Percentiles rank a stretch among this genome's conserved stretches.
phyloP scores from a whole-genome alignment of 2,329 filamentous ascomycete genomes.

The Colletotrichum godetiae region DNA sequence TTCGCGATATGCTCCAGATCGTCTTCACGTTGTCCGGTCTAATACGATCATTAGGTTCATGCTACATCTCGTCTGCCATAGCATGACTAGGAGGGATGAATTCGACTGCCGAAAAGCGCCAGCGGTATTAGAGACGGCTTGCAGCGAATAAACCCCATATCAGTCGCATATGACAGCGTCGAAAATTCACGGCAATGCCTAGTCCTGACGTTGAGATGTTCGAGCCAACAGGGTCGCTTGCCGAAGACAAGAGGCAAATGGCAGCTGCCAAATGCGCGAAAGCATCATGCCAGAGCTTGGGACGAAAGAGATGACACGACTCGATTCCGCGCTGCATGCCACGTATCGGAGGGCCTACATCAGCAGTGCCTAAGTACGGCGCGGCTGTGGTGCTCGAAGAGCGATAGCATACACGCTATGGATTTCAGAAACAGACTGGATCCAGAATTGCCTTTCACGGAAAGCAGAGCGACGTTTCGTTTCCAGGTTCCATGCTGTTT shows the following conservation, averaged over 20 bases:
- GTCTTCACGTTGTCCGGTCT: background rate
- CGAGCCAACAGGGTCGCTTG: too few species aligned
- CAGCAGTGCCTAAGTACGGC: background rate
- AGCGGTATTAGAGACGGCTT: background rate
- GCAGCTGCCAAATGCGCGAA: background rate
- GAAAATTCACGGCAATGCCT: background rate
- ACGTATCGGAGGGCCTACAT: background rate
- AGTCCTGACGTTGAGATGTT: background rate
- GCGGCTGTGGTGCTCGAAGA: too few species aligned
- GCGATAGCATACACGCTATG: conserved; percentile 24
- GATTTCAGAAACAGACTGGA: conserved; percentile 22
- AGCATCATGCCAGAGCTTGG: background rate
- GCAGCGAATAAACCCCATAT: background rate
- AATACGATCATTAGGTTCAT: background rate
- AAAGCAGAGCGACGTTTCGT: conserved; percentile 22
- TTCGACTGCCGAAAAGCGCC: background rate
- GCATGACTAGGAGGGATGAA: background rate
- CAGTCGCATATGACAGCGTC: background rate
- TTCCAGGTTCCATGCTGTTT: conserved; percentile 6
- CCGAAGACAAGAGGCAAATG: background rate
- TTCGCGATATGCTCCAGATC: background rate
- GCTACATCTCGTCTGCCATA: background rate
- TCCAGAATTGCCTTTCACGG: background rate
- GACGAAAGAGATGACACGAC: background rate
- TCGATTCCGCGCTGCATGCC: background rate